Evolutionary conservation across 164 flowering plant genomes (phyloP), one percentile per base, ranked within the genome.

Genomic region (Stephania cephalantha): DNA sequence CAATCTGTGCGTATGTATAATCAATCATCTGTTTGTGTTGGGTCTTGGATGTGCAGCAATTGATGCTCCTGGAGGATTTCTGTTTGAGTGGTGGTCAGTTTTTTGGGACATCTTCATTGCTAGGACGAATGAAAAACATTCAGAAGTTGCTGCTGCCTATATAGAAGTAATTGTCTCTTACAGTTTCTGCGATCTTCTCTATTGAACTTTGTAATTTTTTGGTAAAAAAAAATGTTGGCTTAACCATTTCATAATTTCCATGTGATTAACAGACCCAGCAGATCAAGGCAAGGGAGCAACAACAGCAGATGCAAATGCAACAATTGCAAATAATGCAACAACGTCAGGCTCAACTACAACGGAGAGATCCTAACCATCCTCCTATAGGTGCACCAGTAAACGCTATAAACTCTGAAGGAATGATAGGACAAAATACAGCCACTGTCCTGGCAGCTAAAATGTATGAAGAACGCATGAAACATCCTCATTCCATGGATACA

Each of bases 71-170:
- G 98, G 94, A 44, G 98, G 98, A 58, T 90, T 93, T 83, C 92
- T 93, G 8, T 92, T 90, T 75, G 98, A 94, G 74, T 94, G 98
- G 98, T 94, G 97, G 97, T 92, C 94, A 81, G 93, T 90, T 46
- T 90, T 92, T 70, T 94, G 97, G 98, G 98, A 94, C 81, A 90
- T 92, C 45, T 90, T 92, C 73, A 90, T 90, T 81, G 91, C 97
- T 30, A 84, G 98, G 85, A 90, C 93, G 35, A 90, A 90, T 78
- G 93, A 86, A 74, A 90, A 92, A 76, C 97, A 90, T 80, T 94
- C 97, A 25, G 97, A 94, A 79, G 81, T 88, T 78, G 92, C 92
- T 63, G 95, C 95, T 68, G 86, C 95, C 73, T 91, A 93, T 77
- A 87, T 89, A 70, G 97, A 90, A 92, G 97, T 94, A 30, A 73